A percentile compares a stretch with the other conserved stretches of the same genome.
These are phyloP conservation scores for Grosmannia huntii DNA, from an alignment of 2,329 filamentous ascomycete species.

Conservation along the genomic window DNA sequence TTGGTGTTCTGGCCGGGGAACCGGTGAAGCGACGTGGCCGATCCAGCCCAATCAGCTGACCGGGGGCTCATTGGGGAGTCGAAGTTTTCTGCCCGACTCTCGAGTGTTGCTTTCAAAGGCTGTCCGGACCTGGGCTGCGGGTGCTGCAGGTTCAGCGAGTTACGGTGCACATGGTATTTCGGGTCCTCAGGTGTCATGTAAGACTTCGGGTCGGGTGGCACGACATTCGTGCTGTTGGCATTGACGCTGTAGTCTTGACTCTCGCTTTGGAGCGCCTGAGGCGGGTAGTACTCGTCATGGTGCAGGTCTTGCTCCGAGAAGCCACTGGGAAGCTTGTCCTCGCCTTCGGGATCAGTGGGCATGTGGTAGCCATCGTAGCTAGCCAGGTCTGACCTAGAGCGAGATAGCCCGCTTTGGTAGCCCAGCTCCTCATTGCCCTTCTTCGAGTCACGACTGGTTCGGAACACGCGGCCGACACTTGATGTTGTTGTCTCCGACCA, in stretches of 20 bases:
- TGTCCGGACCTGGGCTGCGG: slow-evolving; percentile 65
- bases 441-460: slow-evolving; percentile 51
- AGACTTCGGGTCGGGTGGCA: slow-evolving; percentile 33
- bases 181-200: slow-evolving; percentile 53
- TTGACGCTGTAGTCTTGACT: background rate
- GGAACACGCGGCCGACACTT: slow-evolving; percentile 67
- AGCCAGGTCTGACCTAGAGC: slow-evolving; percentile 63
- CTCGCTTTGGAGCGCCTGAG: slow-evolving; percentile 5
- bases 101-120: slow-evolving; percentile 60
- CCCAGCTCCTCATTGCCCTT: slow-evolving; percentile 41
- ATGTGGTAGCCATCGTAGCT: slow-evolving; percentile 53
- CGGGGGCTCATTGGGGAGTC: slow-evolving; percentile 46
- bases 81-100: slow-evolving; percentile 57
- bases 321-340: slow-evolving; percentile 47
- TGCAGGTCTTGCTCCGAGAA: slow-evolving; percentile 40
- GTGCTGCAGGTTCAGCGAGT: slow-evolving; percentile 68
- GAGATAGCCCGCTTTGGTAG: slow-evolving; percentile 37
- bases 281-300: slow-evolving; percentile 14
- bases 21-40: slow-evolving; percentile 43
- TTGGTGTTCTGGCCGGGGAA: slow-evolving; percentile 32
- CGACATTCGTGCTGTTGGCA: background rate
- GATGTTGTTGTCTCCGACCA: slow-evolving; percentile 97
- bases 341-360: slow-evolving; percentile 39
- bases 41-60: slow-evolving; percentile 51
- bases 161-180: slow-evolving; percentile 71